Percentiles rank a stretch among this genome's conserved stretches.
These are phyloP conservation scores for Wickerhamiella hasegawae DNA, from an alignment of 805 yeast species.

Conservation along the genomic window DNA sequence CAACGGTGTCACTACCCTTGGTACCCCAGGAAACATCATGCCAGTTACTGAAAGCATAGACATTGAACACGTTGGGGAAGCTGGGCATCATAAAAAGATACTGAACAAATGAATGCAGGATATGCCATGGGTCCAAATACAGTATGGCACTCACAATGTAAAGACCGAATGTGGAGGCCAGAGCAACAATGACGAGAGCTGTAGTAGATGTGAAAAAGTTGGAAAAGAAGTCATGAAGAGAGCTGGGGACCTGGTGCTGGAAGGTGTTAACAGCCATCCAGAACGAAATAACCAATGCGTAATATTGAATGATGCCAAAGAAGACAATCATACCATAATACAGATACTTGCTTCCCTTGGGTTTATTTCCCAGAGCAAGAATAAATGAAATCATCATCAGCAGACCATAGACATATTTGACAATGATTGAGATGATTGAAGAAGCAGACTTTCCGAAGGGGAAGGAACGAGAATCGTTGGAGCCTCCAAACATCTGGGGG, in stretches of 20 bases:
- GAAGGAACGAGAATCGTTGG: slow-evolving; percentile 26
- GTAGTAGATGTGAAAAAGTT: slow-evolving; percentile 28
- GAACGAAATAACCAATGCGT: slow-evolving; percentile 42
- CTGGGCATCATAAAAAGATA: slow-evolving; percentile 23
- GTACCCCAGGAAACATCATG: slow-evolving; percentile 66
- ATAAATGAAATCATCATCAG: slow-evolving; percentile 44
- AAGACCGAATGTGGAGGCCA: slow-evolving; percentile 44
- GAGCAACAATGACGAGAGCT: slow-evolving; percentile 42
- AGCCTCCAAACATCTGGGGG: slow-evolving; percentile 28
- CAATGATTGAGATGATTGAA: slow-evolving; percentile 32
- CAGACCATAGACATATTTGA: slow-evolving; percentile 40
- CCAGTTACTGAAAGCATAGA: slow-evolving; percentile 55
- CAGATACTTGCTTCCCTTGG: slow-evolving; percentile 41
- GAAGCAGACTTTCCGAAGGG: slow-evolving; percentile 21
- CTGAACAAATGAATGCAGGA: slow-evolving; percentile 35
- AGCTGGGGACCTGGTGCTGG: slow-evolving; percentile 1
- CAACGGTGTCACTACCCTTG: slow-evolving; percentile 43
- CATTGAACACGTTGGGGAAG: slow-evolving; percentile 34
- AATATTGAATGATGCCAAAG: slow-evolving; percentile 45
- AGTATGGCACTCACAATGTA: slow-evolving; percentile 42
- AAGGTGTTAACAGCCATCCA: slow-evolving; percentile 31
- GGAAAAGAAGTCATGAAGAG: slow-evolving; percentile 18
- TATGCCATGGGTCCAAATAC: slow-evolving; percentile 53
- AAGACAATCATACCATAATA: slow-evolving; percentile 37
- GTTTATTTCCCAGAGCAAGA: slow-evolving; percentile 47